phyloP scores from a whole-genome alignment of 2,329 filamentous ascomycete genomes.

The Verticillium albo-atrum region DNA sequence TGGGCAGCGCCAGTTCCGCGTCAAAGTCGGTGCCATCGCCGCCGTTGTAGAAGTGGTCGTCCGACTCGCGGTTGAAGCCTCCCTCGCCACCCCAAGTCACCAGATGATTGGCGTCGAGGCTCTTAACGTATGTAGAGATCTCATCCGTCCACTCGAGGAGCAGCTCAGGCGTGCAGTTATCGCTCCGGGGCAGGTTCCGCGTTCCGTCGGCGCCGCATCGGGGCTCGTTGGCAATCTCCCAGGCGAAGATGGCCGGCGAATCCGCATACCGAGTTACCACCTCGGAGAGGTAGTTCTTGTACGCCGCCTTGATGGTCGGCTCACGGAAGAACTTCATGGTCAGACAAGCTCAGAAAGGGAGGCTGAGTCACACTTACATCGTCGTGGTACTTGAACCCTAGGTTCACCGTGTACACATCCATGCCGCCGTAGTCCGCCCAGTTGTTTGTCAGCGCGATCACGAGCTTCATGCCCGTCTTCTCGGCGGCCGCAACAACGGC shows the following conservation, averaged over 20 bases:
- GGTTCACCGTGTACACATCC: constrained; percentile 54
- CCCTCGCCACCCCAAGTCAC: constrained; percentile 56
- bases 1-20: constrained; percentile 39
- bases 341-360: neutral
- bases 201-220: constrained; percentile 40
- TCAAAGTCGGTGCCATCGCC: constrained; percentile 50
- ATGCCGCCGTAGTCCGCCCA: constrained; percentile 59
- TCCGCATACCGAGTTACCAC: constrained; percentile 56
- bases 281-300: constrained; percentile 53
- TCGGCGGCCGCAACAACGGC: constrained; percentile 46
- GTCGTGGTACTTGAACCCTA: constrained; percentile 46
- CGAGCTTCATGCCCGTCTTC: constrained; percentile 45
- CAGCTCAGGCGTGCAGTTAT: constrained; percentile 32
- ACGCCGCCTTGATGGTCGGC: constrained; percentile 45
- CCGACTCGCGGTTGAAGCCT: constrained; percentile 41
- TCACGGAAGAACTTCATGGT: constrained; percentile 39
- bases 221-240: constrained; percentile 63
- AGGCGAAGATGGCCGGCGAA: constrained; percentile 58
- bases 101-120: constrained; percentile 44
- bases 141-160: constrained; percentile 46
- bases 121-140: constrained; percentile 51
- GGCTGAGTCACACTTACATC: constrained; percentile 26
- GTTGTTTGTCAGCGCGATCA: constrained; percentile 52
- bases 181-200: constrained; percentile 39
- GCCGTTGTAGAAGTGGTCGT: constrained; percentile 41